phyloP scores from a whole-genome alignment of 192 early-diverging fungal genomes.

The Mortierella antarctica region DNA sequence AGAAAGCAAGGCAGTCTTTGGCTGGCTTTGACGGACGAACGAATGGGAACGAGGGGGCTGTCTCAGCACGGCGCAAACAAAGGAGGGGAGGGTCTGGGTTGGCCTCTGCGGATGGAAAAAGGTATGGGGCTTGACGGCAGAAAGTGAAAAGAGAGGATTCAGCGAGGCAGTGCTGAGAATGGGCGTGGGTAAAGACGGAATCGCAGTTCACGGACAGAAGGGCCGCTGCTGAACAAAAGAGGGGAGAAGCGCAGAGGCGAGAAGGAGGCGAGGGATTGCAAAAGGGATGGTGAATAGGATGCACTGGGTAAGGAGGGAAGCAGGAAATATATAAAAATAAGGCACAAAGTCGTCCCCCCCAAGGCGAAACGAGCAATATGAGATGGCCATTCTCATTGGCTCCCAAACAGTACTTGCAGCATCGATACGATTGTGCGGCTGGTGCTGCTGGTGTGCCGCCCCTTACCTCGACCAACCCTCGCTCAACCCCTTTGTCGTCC shows the following conservation, averaged over 20 bases:
- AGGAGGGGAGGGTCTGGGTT: neutral
- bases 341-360: neutral
- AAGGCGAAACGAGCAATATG: no score
- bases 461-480: no score
- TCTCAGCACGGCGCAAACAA: neutral
- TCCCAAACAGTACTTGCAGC: no score
- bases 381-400: no score
- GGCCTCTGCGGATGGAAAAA: neutral
- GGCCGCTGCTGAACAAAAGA: conserved; percentile 1
- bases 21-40: neutral
- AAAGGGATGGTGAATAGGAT: neutral
- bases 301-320: neutral
- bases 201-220: neutral
- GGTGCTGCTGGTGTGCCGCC: no score
- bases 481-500: no score
- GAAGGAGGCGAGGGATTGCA: neutral
- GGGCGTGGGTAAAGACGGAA: neutral
- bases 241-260: neutral
- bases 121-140: no score
- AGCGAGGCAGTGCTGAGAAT: neutral
- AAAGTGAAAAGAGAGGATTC: neutral
- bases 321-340: neutral
- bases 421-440: no score
- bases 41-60: neutral
- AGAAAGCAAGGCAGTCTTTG: neutral